Evolutionary conservation across 1,284 basidiomycete genomes (phyloP), one percentile per base, ranked within the genome.

Genomic region (Vanrija humicola): DNA sequence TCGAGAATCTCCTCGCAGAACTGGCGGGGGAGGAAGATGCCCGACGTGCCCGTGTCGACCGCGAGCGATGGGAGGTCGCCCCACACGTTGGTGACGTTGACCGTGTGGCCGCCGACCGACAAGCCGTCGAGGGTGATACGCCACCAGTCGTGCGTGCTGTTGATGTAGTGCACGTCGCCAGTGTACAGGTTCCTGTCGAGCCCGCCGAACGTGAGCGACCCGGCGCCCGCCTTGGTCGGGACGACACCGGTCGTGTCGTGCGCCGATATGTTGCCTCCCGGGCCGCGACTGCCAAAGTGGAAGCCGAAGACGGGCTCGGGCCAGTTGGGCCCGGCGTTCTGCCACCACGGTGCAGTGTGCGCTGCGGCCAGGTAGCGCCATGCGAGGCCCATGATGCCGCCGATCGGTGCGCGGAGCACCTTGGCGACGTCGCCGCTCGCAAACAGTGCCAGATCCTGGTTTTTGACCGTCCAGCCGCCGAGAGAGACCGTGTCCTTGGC

Each of bases 1-100:
- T 82, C 81, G 67, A 86, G 97, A 51, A 98, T 80, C 10, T 77
- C 73, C 0, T 82, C 74, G 47, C 95, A 83, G 51, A 81, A 78
- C 8, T 72, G 65, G 2, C 82, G 25, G 0, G 94, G 93, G 0
- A 88, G 91, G 10, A 90, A 92, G 47, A 98, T 82, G 43, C 96
- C 84, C 0, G 93, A 95, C 1, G 93, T 96, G 55, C 94, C 93
- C 0, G 78, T 96, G 63, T 81, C 79, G 64, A 81, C 75, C 16
- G 79, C 78, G 14, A 70, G 75, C 38, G 56, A 54, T 23, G 62
- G 64, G 42, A 66, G 62, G 12, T 63, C 59, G 5, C 72, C 67
- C 42, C 79, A 58, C 26, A 59, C 54, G 38, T 61, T 66, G 43
- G 66, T 59, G 48, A 40, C 40, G 23, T 61, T 64, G 56, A 80